These are phyloP conservation scores for Hylodesmum podocarpum DNA, from an alignment of 306 rosid genomes.

Conservation along the genomic window DNA sequence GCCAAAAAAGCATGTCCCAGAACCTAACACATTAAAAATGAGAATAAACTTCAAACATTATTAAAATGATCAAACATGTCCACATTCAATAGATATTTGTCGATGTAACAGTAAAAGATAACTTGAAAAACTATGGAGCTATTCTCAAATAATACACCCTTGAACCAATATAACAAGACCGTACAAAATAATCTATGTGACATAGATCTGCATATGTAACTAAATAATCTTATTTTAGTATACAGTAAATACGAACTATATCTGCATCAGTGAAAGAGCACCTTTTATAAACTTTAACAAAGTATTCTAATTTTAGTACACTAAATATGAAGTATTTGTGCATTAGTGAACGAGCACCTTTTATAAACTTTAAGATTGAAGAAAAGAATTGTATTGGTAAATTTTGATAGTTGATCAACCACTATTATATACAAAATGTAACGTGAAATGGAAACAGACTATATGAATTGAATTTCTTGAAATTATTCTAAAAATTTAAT, in stretches of 20 bases:
- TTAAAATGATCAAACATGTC: not conserved
- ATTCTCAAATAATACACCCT: not conserved
- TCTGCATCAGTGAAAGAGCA: not conserved
- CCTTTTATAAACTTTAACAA: too few relatives aligned
- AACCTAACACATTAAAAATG: slow-evolving; percentile 40
- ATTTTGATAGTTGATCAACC: not conserved
- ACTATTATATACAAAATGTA: not conserved
- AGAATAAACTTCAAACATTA: not conserved
- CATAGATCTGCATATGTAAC: not conserved
- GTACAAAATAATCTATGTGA: not conserved
- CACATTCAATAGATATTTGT: not conserved
- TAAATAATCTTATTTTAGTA: not conserved
- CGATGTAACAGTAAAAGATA: not conserved
- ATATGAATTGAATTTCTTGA: not conserved
- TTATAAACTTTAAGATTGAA: too few relatives aligned
- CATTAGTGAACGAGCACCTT: not conserved
- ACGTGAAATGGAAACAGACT: not conserved
- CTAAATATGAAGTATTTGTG: not conserved
- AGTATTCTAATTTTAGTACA: not conserved
- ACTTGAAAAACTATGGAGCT: not conserved
- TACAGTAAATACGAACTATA: not conserved
- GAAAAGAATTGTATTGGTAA: not conserved
- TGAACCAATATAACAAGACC: not conserved
- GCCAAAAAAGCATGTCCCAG: slow-evolving; percentile 58
- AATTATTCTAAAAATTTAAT: too few relatives aligned